Conservation (phyloP, 768 basidiomycete genomes). For the Chalciporus pseudorubinellus region DNA sequence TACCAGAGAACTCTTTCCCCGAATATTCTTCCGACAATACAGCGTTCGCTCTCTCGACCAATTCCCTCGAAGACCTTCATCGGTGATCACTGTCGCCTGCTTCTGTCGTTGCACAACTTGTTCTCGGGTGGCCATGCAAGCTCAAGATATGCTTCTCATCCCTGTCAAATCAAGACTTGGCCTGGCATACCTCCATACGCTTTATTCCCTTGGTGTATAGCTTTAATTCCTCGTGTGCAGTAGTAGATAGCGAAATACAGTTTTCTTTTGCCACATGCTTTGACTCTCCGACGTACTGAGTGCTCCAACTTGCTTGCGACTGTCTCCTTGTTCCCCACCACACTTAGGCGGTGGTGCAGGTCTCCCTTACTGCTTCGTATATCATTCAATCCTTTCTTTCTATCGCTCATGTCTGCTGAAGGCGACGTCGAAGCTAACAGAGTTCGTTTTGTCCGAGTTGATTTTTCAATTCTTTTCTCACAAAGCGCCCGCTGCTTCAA, state of each 20-base stretch:
- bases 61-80: neutral
- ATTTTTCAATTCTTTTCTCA: constrained; percentile 30
- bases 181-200: constrained; percentile 1
- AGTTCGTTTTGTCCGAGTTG: constrained; percentile 42
- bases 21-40: no score
- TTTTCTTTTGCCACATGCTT: constrained; percentile 44
- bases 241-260: constrained; percentile 38
- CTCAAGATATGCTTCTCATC: neutral
- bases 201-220: constrained; percentile 18
- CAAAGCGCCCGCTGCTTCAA: constrained; percentile 28
- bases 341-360: constrained; percentile 16
- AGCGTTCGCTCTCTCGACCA: neutral
- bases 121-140: neutral
- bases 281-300: constrained; percentile 54
- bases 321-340: constrained; percentile 21
- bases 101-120: neutral
- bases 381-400: constrained; percentile 17
- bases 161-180: neutral
- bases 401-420: constrained; percentile 46
- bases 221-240: constrained; percentile 26
- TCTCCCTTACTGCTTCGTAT: constrained; percentile 10
- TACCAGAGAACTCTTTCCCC: neutral
- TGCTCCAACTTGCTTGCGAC: constrained; percentile 32
- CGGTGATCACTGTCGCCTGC: neutral
- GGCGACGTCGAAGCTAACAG: constrained; percentile 46